phyloP scores from a whole-genome alignment of 2,329 filamentous ascomycete species.

The Hypoxylon sp. region DNA sequence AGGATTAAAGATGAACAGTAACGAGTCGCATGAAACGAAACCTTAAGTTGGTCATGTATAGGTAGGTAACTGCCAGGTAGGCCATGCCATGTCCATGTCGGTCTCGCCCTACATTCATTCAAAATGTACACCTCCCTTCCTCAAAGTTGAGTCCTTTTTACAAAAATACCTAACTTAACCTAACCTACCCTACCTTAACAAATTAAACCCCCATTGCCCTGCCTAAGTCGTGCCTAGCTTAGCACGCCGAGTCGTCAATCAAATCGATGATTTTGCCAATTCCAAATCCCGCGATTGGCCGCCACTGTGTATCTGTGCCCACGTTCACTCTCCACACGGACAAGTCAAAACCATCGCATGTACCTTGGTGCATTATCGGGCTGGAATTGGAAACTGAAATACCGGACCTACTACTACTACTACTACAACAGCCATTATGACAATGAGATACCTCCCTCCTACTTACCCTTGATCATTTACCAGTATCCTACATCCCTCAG shows the following conservation, averaged over 20 bases:
- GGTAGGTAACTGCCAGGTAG: no score
- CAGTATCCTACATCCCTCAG: conserved; percentile 3
- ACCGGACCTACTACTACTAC: not conserved
- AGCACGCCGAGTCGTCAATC: conserved; percentile 21
- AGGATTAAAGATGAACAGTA: no score
- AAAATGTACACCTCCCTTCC: no score
- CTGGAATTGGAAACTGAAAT: conserved; percentile 25
- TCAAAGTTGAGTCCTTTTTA: no score
- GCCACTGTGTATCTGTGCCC: conserved; percentile 1
- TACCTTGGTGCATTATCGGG: conserved; percentile 14
- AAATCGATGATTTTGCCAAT: conserved; percentile 28
- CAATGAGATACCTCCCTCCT: conserved; percentile 21
- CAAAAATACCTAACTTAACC: no score
- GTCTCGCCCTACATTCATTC: no score
- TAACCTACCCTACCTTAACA: no score
- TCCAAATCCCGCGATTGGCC: conserved; percentile 30
- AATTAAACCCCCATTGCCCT: no score
- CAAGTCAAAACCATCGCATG: conserved; percentile 15
- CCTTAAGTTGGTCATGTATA: no score
- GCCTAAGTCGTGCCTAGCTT: no score
- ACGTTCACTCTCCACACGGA: conserved; percentile 23
- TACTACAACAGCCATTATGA: conserved; percentile 28
- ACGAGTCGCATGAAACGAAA: no score
- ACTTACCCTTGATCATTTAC: conserved; percentile 9
- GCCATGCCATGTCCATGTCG: no score